phyloP scores from a whole-genome alignment of 441 rosid genomes.

The Pelargonium myrrhifolium region DNA sequence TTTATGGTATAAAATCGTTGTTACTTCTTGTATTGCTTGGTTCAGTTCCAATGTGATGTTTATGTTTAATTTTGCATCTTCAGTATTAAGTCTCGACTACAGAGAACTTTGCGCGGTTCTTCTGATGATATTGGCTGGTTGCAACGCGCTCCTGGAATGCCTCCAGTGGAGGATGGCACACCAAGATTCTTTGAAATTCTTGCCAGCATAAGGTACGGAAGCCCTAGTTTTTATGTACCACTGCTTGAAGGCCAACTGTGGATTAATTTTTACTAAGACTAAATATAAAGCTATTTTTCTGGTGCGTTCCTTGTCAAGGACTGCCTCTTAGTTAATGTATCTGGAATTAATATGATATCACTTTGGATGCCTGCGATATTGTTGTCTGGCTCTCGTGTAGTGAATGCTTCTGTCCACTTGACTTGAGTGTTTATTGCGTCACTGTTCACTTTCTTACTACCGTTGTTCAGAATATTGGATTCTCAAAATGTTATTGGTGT shows the following conservation, averaged over 20 bases:
- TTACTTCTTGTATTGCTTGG: neutral
- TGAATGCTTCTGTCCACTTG: neutral
- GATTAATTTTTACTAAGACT: neutral
- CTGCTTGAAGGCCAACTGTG: neutral
- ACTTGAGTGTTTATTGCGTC: neutral
- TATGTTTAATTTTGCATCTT: neutral
- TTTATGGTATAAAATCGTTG: neutral
- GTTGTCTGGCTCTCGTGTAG: neutral
- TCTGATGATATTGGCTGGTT: slow-evolving; percentile 97
- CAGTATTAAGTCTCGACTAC: slow-evolving; percentile 79
- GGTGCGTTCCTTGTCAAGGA: neutral
- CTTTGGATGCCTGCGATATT: neutral
- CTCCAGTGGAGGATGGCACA: slow-evolving; percentile 85
- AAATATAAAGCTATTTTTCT: neutral
- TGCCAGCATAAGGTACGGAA: slow-evolving; percentile 62
- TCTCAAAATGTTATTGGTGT: neutral
- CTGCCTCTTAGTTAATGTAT: neutral
- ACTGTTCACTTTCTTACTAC: neutral
- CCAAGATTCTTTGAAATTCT: slow-evolving; percentile 62
- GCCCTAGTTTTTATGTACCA: slow-evolving; percentile 14
- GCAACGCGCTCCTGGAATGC: slow-evolving; percentile 58
- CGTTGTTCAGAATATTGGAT: neutral
- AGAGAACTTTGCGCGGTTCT: slow-evolving; percentile 87
- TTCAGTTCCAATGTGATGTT: neutral
- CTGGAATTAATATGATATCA: neutral